Evolutionary conservation across 2,329 filamentous ascomycete genomes (phyloP).

Genomic region (Pestalotiopsis sp.): DNA sequence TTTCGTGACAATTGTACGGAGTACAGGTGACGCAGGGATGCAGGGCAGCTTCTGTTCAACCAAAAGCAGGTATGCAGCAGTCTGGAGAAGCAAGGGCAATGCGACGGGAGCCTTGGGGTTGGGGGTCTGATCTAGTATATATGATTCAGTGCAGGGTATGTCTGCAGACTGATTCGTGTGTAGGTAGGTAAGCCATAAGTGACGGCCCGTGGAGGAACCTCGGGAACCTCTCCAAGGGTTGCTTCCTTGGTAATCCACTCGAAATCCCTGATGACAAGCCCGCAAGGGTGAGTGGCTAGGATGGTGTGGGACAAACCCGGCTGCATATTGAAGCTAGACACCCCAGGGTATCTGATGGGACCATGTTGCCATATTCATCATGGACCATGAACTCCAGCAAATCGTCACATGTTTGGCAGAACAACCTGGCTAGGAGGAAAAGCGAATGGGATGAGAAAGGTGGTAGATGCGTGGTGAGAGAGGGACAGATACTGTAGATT

Average conservation of each 20-base stretch:
- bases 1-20: not conserved
- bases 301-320: not conserved
- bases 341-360: not conserved
- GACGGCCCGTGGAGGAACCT: constrained; percentile 9
- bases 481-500: not conserved
- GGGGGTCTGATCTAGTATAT: constrained; percentile 1
- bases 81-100: constrained; percentile 2
- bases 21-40: constrained; percentile 11
- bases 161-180: constrained; percentile 5
- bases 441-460: not conserved
- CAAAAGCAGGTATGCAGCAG: not conserved
- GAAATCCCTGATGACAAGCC: not conserved
- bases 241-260: constrained; percentile 12
- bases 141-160: constrained; percentile 1
- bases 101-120: not conserved
- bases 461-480: not conserved
- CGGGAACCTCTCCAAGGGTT: constrained; percentile 6
- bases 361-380: not conserved
- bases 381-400: not conserved
- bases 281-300: constrained; percentile 2
- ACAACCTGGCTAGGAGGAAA: not conserved
- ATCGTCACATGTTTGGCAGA: not conserved
- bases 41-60: not conserved
- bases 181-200: not conserved
- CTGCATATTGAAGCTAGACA: constrained; percentile 2